Conservation (phyloP, 2,329 filamentous ascomycete species). For the Pestalotiopsis fici region DNA sequence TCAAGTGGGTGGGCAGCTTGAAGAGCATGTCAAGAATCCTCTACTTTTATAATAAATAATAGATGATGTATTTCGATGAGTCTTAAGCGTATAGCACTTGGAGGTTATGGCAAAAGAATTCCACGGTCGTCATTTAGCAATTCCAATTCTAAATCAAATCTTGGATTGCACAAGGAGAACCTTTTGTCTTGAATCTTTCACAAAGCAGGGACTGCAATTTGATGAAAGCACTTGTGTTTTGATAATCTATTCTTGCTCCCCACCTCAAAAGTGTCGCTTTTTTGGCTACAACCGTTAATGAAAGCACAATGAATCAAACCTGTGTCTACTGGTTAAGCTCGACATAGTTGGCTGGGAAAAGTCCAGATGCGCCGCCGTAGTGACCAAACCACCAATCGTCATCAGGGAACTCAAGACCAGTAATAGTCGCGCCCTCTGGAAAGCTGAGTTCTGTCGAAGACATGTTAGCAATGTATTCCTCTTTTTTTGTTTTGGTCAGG, state of each 20-base stretch:
- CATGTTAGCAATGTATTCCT: conserved; percentile 40
- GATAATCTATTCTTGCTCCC: not conserved
- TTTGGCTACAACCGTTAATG: not conserved
- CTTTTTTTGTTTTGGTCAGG: not conserved
- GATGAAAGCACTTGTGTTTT: not conserved
- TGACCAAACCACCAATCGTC: conserved; percentile 99
- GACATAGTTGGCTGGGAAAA: conserved; percentile 81
- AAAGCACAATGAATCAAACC: not conserved
- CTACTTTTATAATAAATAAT: too few relatives aligned
- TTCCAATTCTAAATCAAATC: too few relatives aligned
- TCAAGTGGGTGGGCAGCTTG: too few relatives aligned
- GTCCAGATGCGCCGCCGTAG: conserved; percentile 74
- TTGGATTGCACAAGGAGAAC: too few relatives aligned
- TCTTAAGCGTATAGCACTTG: too few relatives aligned
- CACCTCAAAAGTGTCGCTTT: not conserved
- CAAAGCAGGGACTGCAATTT: too few relatives aligned
- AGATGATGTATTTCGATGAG: too few relatives aligned
- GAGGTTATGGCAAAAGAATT: too few relatives aligned
- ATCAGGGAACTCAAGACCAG: conserved; percentile 88
- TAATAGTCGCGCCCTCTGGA: conserved; percentile 83
- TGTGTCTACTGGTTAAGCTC: conserved; percentile 47
- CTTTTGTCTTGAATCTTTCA: too few relatives aligned
- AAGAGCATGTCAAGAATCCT: too few relatives aligned
- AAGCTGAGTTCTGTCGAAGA: conserved; percentile 66
- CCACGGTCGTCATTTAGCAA: too few relatives aligned